phyloP scores from a whole-genome alignment of 2,329 filamentous ascomycete genomes.

The Eutypa lata region DNA sequence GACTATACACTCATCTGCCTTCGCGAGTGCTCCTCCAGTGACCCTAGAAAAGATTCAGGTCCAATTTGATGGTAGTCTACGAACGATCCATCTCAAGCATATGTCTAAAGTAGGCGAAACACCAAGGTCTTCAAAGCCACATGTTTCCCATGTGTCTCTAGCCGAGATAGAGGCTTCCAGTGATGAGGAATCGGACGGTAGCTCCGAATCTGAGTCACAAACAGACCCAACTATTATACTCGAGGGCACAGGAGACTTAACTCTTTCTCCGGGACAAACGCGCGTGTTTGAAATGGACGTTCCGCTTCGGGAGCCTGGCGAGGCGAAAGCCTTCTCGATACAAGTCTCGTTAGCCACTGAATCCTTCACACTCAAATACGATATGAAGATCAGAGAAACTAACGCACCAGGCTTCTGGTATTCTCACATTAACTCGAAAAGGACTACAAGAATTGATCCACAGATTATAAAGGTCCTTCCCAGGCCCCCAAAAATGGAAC shows the following conservation, averaged over 20 bases:
- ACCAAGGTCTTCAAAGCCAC: constrained; percentile 7
- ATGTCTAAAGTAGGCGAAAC: constrained; percentile 14
- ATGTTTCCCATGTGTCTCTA: constrained; percentile 16
- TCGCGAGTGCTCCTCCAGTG: constrained; percentile 49
- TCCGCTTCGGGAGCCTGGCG: constrained; percentile 77
- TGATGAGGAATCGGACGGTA: constrained; percentile 23
- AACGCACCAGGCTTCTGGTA: constrained; percentile 49
- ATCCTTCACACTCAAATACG: constrained; percentile 65
- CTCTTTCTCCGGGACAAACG: constrained; percentile 62
- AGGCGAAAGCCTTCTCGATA: constrained; percentile 63
- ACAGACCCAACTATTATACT: constrained; percentile 36
- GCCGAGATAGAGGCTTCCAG: constrained; percentile 22
- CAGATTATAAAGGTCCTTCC: constrained; percentile 71
- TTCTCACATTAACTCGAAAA: constrained; percentile 39
- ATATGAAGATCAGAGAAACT: constrained; percentile 48
- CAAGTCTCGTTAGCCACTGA: constrained; percentile 62
- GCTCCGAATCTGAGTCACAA: constrained; percentile 20
- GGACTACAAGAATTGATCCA: constrained; percentile 45
- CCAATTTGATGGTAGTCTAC: constrained; percentile 56
- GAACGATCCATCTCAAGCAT: constrained; percentile 51
- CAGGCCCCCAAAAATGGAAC: constrained; percentile 86
- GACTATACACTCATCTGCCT: constrained; percentile 53
- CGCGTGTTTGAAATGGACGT: constrained; percentile 70
- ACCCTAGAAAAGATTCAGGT: constrained; percentile 50
- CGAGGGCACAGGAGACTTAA: constrained; percentile 60